A percentile compares a stretch with the other conserved stretches of the same genome.
phyloP scores from a whole-genome alignment of 306 rosid species.

The Prunus fruticosa region DNA sequence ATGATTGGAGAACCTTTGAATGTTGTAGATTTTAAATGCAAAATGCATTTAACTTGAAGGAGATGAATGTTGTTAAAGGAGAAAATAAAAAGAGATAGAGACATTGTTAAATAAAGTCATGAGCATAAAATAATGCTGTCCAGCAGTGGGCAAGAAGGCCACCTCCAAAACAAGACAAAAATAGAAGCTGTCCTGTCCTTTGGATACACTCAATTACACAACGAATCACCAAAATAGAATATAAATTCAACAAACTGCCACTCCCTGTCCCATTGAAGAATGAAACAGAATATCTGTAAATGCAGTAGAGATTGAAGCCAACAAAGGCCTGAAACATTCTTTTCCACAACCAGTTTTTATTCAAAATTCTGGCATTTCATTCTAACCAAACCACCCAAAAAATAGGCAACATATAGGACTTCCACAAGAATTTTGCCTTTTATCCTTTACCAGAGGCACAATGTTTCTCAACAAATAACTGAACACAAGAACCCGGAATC shows the following conservation, averaged over 20 bases:
- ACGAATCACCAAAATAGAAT: background rate
- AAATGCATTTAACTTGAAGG: background rate
- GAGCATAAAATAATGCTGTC: background rate
- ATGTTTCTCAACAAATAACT: background rate
- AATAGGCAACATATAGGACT: background rate
- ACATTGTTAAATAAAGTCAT: background rate
- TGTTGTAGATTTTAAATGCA: background rate
- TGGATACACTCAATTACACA: background rate
- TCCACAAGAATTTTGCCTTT: background rate
- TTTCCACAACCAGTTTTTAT: background rate
- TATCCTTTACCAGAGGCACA: background rate
- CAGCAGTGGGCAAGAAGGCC: background rate
- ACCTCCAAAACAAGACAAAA: constrained; percentile 5
- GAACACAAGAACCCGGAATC: too few species aligned
- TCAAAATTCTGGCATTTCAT: background rate
- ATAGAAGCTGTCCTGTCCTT: background rate
- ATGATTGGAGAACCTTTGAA: background rate
- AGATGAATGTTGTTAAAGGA: background rate
- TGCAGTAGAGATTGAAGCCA: background rate
- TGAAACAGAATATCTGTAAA: background rate
- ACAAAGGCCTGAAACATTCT: background rate
- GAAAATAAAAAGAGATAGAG: background rate
- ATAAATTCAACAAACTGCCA: background rate
- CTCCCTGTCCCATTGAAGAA: background rate
- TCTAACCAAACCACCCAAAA: background rate